phyloP scores from a whole-genome alignment of 2,329 filamentous ascomycete genomes.

The Talaromyces rugulosus region DNA sequence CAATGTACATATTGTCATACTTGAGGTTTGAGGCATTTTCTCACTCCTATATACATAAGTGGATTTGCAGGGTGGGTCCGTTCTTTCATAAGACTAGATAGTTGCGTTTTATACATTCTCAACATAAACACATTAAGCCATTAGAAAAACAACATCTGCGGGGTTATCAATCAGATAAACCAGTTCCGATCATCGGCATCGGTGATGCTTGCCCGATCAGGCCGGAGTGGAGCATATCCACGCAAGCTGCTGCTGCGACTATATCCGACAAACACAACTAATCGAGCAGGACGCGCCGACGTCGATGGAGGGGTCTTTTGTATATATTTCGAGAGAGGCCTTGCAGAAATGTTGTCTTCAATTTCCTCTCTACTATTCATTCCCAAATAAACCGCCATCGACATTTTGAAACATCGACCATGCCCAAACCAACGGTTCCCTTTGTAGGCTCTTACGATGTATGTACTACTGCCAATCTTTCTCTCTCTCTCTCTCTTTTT shows the following conservation, averaged over 20 bases:
- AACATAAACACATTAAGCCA: too few species aligned
- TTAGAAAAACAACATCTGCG: too few species aligned
- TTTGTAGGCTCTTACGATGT: constrained; percentile 11
- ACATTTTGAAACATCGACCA: neutral
- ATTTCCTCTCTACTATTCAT: neutral
- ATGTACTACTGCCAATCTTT: neutral
- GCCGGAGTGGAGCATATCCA: neutral
- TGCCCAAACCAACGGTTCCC: constrained; percentile 6
- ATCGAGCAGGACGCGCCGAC: neutral
- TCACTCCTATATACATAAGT: neutral
- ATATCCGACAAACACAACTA: neutral
- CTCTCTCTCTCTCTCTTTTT: too few species aligned
- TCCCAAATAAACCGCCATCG: neutral
- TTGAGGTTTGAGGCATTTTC: too few species aligned
- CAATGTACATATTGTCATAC: neutral
- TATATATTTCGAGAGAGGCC: neutral
- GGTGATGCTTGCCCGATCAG: neutral
- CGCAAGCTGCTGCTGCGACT: neutral
- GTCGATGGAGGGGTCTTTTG: neutral
- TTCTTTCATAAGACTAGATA: neutral
- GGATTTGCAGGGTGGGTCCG: too few species aligned
- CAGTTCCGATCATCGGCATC: neutral
- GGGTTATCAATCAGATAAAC: neutral
- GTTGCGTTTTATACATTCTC: neutral
- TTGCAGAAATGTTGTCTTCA: neutral